These are phyloP conservation scores for Acer campestre DNA, from an alignment of 345 rosid species.

Conservation along the genomic window DNA sequence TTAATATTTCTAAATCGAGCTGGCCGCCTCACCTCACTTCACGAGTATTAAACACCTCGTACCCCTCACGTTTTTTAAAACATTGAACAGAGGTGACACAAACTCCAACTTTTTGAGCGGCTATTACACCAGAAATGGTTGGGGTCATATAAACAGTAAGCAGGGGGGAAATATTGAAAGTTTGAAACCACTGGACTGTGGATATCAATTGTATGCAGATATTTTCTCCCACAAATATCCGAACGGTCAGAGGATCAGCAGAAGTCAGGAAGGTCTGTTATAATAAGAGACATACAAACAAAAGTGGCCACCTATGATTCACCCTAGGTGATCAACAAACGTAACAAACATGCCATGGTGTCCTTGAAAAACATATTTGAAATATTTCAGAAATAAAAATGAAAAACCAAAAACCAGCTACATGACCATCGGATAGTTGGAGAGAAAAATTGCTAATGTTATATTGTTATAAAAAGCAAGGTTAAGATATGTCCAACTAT, in stretches of 20 bases:
- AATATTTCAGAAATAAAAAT: background rate
- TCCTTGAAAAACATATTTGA: background rate
- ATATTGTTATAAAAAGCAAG: background rate
- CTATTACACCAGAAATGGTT: conserved; percentile 16
- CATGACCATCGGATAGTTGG: background rate
- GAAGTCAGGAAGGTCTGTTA: background rate
- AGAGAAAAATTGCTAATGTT: background rate
- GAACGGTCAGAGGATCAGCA: background rate
- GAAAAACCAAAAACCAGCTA: background rate
- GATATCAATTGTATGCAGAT: background rate
- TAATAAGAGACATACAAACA: background rate
- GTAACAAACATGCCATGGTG: background rate
- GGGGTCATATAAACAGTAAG: background rate
- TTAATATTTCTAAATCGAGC: too few species aligned
- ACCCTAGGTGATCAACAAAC: background rate
- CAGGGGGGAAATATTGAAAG: background rate
- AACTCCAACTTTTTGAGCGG: conserved; percentile 26
- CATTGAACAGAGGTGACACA: conserved; percentile 1
- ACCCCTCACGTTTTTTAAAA: too few species aligned
- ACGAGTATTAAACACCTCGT: too few species aligned
- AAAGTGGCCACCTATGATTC: background rate
- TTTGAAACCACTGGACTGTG: background rate
- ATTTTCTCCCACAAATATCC: background rate
- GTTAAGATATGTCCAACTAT: background rate
- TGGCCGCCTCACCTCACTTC: too few species aligned